Evolutionary conservation across 2,329 filamentous ascomycete genomes (phyloP), one percentile per base, ranked within the genome.

Genomic region (Cercospora janseana): DNA sequence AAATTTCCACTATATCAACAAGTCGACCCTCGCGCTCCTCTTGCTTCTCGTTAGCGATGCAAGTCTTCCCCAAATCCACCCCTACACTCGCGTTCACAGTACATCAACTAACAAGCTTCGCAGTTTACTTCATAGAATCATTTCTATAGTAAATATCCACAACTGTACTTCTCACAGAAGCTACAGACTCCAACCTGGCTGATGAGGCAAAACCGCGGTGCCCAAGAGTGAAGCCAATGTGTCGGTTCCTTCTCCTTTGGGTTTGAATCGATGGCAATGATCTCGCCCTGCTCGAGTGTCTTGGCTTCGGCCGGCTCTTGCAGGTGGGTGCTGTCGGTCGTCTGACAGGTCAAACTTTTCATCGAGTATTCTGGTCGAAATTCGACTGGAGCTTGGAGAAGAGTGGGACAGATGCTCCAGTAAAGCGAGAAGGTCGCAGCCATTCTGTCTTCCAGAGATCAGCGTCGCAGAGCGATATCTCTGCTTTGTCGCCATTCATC

Each of bases 81-180:
- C 53, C 23, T 44, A 53, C 40, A 56, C 15, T 38, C 4, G 3
- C n/a, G 15, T 50, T 26, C 13, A 20, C 6, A n/a, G n/a, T n/a
- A n/a, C n/a, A n/a, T n/a, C 10, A 32, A 16, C 49, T 55, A 23
- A 55, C 49, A 26, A 32, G 20, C 24, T n/a, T 13, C 13, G 37
- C 20, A 42, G 49, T 52, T 28, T 52, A 60, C 58, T 60, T 64
- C 63, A 67, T 64, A 89, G 87, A 91, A 92, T 92, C 88, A 88
- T 88, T 94, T 95, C 87, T 95, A 91, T 90, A 95, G 89, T 91
- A 85, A 80, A 88, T 83, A 83, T 90, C 86, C 80, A 79, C 80
- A 83, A 88, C 87, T 93, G 86, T 88, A 83, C 86, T 92, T 82
- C 83, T 82, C 80, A 90, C 81, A 86, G 79, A 79, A 95, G 90